These are phyloP conservation scores for Acacia pycnantha DNA, from an alignment of 331 rosid genomes.

Conservation along the genomic window DNA sequence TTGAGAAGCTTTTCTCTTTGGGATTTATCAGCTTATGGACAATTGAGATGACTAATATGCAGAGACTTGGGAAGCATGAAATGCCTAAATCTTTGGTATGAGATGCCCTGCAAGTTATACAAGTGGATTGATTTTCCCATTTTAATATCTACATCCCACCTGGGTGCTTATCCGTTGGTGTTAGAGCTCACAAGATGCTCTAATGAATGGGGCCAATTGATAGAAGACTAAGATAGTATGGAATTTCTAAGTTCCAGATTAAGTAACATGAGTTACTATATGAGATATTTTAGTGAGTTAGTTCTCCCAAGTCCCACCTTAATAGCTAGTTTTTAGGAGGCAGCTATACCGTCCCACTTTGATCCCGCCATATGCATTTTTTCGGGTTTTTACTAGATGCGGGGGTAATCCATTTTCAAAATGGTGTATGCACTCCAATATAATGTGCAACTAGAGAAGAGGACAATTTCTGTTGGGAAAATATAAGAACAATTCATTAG, in stretches of 20 bases:
- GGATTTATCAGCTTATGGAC: not conserved
- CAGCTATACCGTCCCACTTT: not conserved
- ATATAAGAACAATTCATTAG: not conserved
- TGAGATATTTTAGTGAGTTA: not conserved
- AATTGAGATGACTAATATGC: not conserved
- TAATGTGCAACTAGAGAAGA: not conserved
- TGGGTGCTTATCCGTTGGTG: not conserved
- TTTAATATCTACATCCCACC: not conserved
- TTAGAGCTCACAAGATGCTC: not conserved
- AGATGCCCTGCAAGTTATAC: not conserved
- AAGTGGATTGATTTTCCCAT: not conserved
- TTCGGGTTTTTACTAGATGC: not conserved
- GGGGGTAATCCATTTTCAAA: not conserved
- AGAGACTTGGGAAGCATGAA: not conserved
- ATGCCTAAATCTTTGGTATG: not conserved
- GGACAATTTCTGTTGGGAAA: not conserved
- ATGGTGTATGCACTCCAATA: not conserved
- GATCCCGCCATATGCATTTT: not conserved
- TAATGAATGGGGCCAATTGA: not conserved
- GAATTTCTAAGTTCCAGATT: not conserved
- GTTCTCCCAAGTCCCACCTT: not conserved
- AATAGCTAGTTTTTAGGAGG: no score
- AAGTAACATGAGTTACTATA: not conserved
- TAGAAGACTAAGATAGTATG: not conserved
- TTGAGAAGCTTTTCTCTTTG: not conserved